A percentile compares a stretch with the other conserved stretches of the same genome.
Evolutionary conservation across 306 rosid species (phyloP).

Genomic region (Pyrus communis): DNA sequence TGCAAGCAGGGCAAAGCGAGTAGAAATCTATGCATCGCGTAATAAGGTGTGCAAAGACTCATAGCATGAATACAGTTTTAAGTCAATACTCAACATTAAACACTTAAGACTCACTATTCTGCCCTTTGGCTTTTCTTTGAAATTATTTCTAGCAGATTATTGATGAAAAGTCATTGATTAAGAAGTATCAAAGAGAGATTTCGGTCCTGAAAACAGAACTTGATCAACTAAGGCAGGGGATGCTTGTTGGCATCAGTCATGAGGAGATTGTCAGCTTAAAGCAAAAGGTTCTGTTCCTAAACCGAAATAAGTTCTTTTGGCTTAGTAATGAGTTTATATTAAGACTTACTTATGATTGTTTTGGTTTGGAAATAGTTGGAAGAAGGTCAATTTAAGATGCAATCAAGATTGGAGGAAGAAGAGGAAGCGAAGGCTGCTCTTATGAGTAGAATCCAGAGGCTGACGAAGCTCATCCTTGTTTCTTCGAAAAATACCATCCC

Average conservation of each 20-base stretch:
- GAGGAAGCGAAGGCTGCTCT: conserved; percentile 99
- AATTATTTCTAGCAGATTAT: conserved; percentile 59
- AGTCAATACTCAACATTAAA: conserved; percentile 7
- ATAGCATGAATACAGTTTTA: background rate
- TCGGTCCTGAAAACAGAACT: conserved; percentile 85
- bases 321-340: conserved; percentile 5
- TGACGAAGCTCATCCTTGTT: conserved; percentile 95
- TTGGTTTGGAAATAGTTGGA: conserved; percentile 54
- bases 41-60: conserved; percentile 60
- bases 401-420: conserved; percentile 96
- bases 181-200: conserved; percentile 95
- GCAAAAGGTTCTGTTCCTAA: conserved; percentile 60
- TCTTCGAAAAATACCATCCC: conserved; percentile 91
- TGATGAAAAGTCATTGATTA: conserved; percentile 93
- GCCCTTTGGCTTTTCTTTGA: conserved; percentile 8
- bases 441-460: conserved; percentile 97
- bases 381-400: conserved; percentile 99
- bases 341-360: conserved; percentile 10
- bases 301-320: conserved; percentile 3
- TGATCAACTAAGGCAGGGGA: conserved; percentile 83
- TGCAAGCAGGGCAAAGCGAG: conserved; percentile 98
- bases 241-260: conserved; percentile 76
- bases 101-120: background rate
- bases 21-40: conserved; percentile 92
- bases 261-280: conserved; percentile 83